These are phyloP conservation scores for Phytophthora nicotianae DNA, from an alignment of 352 stramenopile species.

Conservation along the genomic window DNA sequence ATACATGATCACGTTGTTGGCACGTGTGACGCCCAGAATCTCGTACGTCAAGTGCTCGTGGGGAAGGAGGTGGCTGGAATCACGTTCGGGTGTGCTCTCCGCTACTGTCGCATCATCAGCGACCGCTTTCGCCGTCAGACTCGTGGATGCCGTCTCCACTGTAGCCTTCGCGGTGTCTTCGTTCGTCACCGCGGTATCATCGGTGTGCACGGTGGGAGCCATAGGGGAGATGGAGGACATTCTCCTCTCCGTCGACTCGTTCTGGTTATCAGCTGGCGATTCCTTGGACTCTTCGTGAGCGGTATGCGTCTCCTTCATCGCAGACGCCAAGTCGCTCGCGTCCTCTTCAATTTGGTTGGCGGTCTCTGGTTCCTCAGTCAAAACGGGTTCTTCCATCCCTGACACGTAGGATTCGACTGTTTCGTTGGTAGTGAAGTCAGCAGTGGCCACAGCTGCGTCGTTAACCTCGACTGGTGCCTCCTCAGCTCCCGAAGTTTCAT, in stretches of 20 bases:
- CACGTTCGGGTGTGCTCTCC: conserved; percentile 15
- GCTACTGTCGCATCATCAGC: conserved; percentile 10
- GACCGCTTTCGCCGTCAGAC: conserved; percentile 26
- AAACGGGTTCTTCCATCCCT: conserved; percentile 3
- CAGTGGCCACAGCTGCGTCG: conserved; percentile 14
- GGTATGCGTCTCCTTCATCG: conserved; percentile 21
- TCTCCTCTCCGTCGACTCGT: conserved; percentile 9
- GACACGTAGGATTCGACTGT: conserved; percentile 9
- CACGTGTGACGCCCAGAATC: conserved; percentile 50
- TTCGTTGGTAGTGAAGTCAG: conserved; percentile 33
- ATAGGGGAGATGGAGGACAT: conserved; percentile 26
- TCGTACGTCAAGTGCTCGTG: conserved; percentile 38
- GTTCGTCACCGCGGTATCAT: conserved; percentile 20
- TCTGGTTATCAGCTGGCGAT: conserved; percentile 10
- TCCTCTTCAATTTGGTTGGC: conserved; percentile 25
- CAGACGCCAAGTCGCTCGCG: conserved; percentile 13
- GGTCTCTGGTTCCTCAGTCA: background rate
- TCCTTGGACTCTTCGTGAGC: conserved; percentile 22
- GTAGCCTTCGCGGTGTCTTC: conserved; percentile 32
- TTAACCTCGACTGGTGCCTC: background rate
- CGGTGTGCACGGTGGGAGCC: conserved; percentile 13
- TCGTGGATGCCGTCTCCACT: conserved; percentile 20
- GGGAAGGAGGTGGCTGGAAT: conserved; percentile 18
- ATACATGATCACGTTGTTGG: conserved; percentile 59
- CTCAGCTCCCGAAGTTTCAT: background rate